phyloP scores from a whole-genome alignment of 768 basidiomycete genomes.

The Rhodotorula toruloides region DNA sequence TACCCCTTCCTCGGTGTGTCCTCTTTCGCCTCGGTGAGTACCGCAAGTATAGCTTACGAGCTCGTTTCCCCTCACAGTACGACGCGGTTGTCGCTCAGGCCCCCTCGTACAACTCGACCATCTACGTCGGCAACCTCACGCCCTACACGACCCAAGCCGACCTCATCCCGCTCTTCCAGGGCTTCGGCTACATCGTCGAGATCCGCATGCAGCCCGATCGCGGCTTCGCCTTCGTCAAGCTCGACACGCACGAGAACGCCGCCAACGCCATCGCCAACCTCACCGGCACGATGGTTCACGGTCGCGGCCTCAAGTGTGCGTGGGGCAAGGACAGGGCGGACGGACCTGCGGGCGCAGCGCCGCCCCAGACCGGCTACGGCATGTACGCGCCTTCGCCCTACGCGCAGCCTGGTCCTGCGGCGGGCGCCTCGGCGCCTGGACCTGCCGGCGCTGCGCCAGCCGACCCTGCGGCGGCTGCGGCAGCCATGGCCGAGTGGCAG shows the following conservation, averaged over 20 bases:
- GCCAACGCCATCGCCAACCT: slow-evolving; percentile 96
- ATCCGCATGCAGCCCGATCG: slow-evolving; percentile 99
- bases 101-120: slow-evolving; percentile 77
- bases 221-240: slow-evolving; percentile 97
- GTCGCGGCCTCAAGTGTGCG: slow-evolving; percentile 93
- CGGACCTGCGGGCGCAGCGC: too few species aligned
- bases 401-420: not conserved
- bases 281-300: slow-evolving; percentile 95
- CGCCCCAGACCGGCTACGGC: too few species aligned
- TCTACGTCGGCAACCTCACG: slow-evolving; percentile 97
- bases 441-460: slow-evolving; percentile 53
- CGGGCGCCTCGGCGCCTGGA: not conserved
- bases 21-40: not conserved
- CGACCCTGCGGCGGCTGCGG: slow-evolving; percentile 36
- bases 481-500: slow-evolving; percentile 48
- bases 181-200: slow-evolving; percentile 96
- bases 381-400: slow-evolving; percentile 6
- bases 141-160: slow-evolving; percentile 96
- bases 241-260: slow-evolving; percentile 97
- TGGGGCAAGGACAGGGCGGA: slow-evolving; percentile 79
- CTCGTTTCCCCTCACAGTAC: slow-evolving; percentile 50
- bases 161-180: slow-evolving; percentile 95
- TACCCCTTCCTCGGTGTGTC: not conserved
- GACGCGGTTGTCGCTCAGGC: slow-evolving; percentile 92
- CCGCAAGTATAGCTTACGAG: not conserved